Base-by-base conservation (phyloP, 2,329 filamentous ascomycete species). In the Lecanicillium sp. region DNA sequence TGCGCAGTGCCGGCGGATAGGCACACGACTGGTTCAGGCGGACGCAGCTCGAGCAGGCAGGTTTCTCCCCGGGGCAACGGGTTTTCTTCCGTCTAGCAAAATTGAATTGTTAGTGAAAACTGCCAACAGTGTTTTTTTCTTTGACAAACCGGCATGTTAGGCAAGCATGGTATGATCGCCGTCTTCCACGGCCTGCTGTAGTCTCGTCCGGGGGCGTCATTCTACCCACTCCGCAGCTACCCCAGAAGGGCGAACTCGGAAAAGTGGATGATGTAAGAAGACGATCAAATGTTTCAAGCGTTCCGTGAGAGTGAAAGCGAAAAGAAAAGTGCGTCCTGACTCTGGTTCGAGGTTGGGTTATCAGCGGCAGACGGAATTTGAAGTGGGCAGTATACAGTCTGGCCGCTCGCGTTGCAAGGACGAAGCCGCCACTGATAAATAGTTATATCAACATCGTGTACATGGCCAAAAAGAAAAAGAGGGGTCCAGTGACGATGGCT, bases 61-160 rank as follows among this genome's bases (percentile, higher is more conserved):
- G 73, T 54, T 70, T 73, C 57, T 76, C 73, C 6, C 71, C 73
- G 0, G 73, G 73, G 55, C 73, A 76, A 27, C 73, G 67, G 2
- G 69, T 74, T 56, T 76, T 76, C 55, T 76, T 75, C 30, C 40
- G 19, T 15, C 49, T 52, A 11, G 27, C 12, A 15, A 21, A 17
- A 43, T 21, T 9, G 21, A 27, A 10, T 43, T 41, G 38, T 32
- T 26, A 4, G 4, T 21, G n/a, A 5, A 9, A 3, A 14, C 15
- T 5, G 17, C 11, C 4, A 29, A 6, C 4, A 15, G 23, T 3
- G 23, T 19, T 27, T 27, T 10, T 9, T 4, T 10, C 12, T 23
- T 20, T 11, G 8, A 58, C 64, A 50, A 42, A 75, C 72, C 71
- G 64, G 69, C 72, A 75, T 52, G 70, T 73, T 43, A 74, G 63